Conservation (phyloP, 768 basidiomycete genomes). For the Pleurotus ostreatus region DNA sequence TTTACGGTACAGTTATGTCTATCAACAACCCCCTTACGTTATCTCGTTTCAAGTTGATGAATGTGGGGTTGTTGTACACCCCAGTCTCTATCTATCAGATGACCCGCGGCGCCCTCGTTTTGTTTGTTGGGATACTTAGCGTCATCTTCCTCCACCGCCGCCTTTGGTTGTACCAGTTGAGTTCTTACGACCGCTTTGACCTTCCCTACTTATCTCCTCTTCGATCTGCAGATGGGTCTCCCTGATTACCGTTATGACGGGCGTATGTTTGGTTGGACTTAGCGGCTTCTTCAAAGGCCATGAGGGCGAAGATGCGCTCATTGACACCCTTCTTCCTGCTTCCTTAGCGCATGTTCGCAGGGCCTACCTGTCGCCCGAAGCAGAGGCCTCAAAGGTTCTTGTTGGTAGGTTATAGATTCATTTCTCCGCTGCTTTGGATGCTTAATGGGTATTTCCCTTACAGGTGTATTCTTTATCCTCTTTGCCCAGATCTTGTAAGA, state of each 20-base stretch:
- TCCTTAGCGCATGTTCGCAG: constrained; percentile 24
- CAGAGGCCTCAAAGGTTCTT: constrained; percentile 66
- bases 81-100: constrained; percentile 98
- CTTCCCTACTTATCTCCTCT: constrained; percentile 4
- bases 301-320: constrained; percentile 45
- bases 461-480: constrained; percentile 86
- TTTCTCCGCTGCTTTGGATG: constrained; percentile 12
- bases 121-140: constrained; percentile 89
- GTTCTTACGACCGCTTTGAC: constrained; percentile 10
- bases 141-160: constrained; percentile 86
- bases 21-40: constrained; percentile 17
- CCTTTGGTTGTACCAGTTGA: constrained; percentile 84
- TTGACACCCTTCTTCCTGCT: constrained; percentile 16
- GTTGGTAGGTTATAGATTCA: constrained; percentile 47
- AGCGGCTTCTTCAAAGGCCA: constrained; percentile 88
- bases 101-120: constrained; percentile 88
- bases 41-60: constrained; percentile 66
- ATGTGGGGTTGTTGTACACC: constrained; percentile 90
- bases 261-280: constrained; percentile 81
- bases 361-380: constrained; percentile 36
- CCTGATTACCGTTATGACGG: constrained; percentile 82
- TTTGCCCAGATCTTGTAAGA: constrained; percentile 94
- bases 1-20: constrained; percentile 12
- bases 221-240: constrained; percentile 72
- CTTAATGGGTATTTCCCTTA: constrained; percentile 11